Conservation (phyloP, 768 basidiomycete species). For the Amanita brunnescens region DNA sequence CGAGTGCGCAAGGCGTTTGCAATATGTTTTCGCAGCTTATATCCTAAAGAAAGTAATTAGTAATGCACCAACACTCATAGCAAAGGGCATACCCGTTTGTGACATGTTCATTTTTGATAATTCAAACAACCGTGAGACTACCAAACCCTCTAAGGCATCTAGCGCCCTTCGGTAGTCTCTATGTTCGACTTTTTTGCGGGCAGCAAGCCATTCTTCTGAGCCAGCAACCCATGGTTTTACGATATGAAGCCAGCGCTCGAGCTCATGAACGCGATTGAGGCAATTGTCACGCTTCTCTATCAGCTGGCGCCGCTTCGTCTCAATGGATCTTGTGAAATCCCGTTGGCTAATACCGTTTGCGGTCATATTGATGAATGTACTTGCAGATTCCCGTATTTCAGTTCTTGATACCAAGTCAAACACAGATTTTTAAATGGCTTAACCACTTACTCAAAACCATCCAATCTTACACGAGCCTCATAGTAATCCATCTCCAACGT, state of each 20-base stretch:
- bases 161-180: neutral
- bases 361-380: neutral
- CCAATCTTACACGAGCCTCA: neutral
- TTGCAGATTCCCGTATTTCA: neutral
- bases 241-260: neutral
- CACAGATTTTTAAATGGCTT: neutral
- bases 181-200: neutral
- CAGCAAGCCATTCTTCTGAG: neutral
- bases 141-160: slow-evolving; percentile 14
- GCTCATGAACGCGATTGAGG: neutral
- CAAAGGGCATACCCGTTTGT: slow-evolving; percentile 17
- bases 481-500: slow-evolving; percentile 14
- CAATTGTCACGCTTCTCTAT: neutral
- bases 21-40: neutral
- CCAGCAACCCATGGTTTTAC: neutral
- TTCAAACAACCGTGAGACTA: slow-evolving; percentile 16
- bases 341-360: neutral
- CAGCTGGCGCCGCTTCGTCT: neutral
- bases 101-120: slow-evolving; percentile 17
- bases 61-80: neutral
- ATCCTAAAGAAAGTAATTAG: neutral
- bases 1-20: neutral
- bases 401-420: neutral
- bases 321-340: neutral
- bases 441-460: neutral